Base-by-base conservation (phyloP, 495 filamentous ascomycete species). In the Copromyces sp. region DNA sequence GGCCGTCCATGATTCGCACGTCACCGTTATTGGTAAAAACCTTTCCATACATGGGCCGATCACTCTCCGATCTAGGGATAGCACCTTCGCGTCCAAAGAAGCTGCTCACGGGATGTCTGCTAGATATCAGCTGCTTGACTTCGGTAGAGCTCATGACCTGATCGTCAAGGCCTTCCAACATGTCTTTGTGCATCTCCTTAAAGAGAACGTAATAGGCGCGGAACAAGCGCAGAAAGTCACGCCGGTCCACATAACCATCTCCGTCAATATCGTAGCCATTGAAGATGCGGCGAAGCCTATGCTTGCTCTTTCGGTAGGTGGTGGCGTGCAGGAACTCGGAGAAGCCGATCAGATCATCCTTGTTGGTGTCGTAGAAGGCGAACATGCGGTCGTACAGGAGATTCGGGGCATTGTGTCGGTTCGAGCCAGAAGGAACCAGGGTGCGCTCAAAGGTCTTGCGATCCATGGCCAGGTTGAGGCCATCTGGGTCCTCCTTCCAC, bases 301-400 rank as follows among this genome's bases (percentile, higher is more conserved):
- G 89, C 76, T 91, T 94, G 70, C 90, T 87, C 74, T 92, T 93
- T 45, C 96, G 87, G 74, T 90, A 93, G 0, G 92, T 90, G n/a
- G 97, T 86, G 2, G 92, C 95, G 44, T 89, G 88, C 37, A 97
- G 79, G 78, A 98, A 98, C 76, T 98, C 96, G 70, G 92, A 88
- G 75, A 98, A 98, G n/a, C 93, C 92, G 76, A 99, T 97, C 11
- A 96, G 82, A 9, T 91, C 93, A 77, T 98, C 92, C 40, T 88
- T 85, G 77, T 98, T 93, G 47, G 90, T 92, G 77, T 98, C 96
- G 80, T 97, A 99, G 80, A 97, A 98, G 40, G 91, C 88, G 82
- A 99, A 99, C 87, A 97, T 92, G 71, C 95, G 91, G 82, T 98
- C 94, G 77, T 97, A 94, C 59, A 98, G 92, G 3, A 97, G 85